Base-by-base conservation (phyloP, 1,139 yeast species). In the Candida sojae region DNA sequence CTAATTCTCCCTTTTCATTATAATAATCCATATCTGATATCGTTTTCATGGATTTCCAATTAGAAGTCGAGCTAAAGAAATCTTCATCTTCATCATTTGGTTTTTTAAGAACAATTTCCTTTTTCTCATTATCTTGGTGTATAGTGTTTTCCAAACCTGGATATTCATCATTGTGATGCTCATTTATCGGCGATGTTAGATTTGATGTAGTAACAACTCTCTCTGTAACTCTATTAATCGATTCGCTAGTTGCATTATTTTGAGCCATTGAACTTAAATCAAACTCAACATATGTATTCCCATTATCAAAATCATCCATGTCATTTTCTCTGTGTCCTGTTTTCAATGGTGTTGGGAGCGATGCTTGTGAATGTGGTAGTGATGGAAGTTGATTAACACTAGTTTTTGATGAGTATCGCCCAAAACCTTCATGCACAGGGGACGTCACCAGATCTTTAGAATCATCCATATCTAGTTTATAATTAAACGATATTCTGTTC, bases 41-140 rank as follows among this genome's bases (percentile, higher is more conserved):
- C 2, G 80, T 77, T 51, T 75, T 75, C 78, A 80, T 80, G 26
- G 77, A 68, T 53, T 79, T 79, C 86, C 86, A 81, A 31, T 73
- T 75, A 10, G 70, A 50, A 7, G 58, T 49, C 1, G 49, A 36
- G 21, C 63, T 59, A 54, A 73, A 74, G 50, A 72, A 77, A 39
- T 72, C 73, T 4, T 64, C 73, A 12, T 53, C 54, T 3, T 64
- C 73, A n/a, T 52, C 53, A 13, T 50, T 45, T 10, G 44, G 43
- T 46, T 45, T 51, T 39, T 43, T 37, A n/a, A 45, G 13, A 35
- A 26, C 39, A 13, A 13, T 47, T 37, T 36, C 39, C 13, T 36
- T 25, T 11, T 10, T 9, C n/a, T 36, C 12, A 10, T 23, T 4
- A 23, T 35, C 48, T 46, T 42, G 39, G 45, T 41, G 23, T 44